Base-by-base conservation (phyloP, 2,329 filamentous ascomycete species). In the Botrytis medusae region DNA sequence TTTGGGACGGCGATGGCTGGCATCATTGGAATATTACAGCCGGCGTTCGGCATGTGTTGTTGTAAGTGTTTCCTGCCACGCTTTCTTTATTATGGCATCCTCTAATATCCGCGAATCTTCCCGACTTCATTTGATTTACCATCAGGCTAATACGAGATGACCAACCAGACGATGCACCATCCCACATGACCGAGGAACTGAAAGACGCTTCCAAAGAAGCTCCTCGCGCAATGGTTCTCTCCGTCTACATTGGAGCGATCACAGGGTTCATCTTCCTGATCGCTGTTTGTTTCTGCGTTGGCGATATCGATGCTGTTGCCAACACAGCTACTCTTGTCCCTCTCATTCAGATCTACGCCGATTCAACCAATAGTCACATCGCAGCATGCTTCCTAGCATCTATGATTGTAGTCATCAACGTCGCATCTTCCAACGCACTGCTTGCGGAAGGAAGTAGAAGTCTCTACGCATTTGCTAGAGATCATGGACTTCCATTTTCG, bases 161-260 rank as follows among this genome's bases (percentile, higher is more conserved):
- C 75, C 83, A 85, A 73, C 85, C 42, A 78, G 75, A 77, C 40
- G 77, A 76, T 72, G 83, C 85, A 0, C 85, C 84, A 0, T 80
- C 83, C 0, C 87, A 88, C 73, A 88, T 89, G 86, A 85, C 84
- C 0, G 87, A 88, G 77, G 87, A 89, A 75, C 85, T 89, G 76
- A 83, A 84, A 67, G 82, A 87, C 68, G 84, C 86, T 0, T 83
- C 84, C 8, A 85, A 84, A 68, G 82, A 87, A 75, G 86, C 84
- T 2, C 87, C 87, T 0, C 79, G 82, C 74, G 84, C 84, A 1
- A 86, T 88, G 77, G 81, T 87, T 18, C 80, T 83, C 34, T 85
- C 84, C 1, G 83, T 86, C 62, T 76, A 83, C 37, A 82, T 87
- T 72, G 87, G 87, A 63, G 85, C 84, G 6, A 76, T 79, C 1